These are phyloP conservation scores for Tricholoma saponaceum DNA, from an alignment of 768 basidiomycete species.

Conservation along the genomic window DNA sequence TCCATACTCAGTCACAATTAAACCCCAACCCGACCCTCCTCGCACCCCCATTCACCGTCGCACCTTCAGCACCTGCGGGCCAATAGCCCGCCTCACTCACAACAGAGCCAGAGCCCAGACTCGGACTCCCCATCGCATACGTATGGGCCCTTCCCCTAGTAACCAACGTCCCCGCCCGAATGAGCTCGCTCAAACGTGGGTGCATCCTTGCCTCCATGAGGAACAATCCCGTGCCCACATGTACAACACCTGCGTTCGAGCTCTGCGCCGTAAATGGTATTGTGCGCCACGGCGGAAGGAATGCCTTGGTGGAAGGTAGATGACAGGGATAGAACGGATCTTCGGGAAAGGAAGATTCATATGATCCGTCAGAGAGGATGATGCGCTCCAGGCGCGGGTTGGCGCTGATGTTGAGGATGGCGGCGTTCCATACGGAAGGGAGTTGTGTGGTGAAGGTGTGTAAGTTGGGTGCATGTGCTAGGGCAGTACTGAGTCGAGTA, in stretches of 20 bases:
- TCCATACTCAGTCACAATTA: background rate
- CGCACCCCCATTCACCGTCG: background rate
- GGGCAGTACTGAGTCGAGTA: slow-evolving; percentile 27
- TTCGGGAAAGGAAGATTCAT: background rate
- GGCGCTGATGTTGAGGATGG: slow-evolving; percentile 43
- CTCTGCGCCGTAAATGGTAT: background rate
- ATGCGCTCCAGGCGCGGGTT: slow-evolving; percentile 50
- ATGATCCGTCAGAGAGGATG: slow-evolving; percentile 24
- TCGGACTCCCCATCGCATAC: slow-evolving; percentile 8
- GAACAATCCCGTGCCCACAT: slow-evolving; percentile 52
- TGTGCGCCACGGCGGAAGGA: background rate
- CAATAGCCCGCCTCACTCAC: background rate
- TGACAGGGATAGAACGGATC: background rate
- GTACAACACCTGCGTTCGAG: slow-evolving; percentile 23
- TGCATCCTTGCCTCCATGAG: slow-evolving; percentile 54
- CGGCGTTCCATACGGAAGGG: slow-evolving; percentile 56
- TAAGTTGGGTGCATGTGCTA: slow-evolving; percentile 39
- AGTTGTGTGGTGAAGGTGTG: slow-evolving; percentile 49
- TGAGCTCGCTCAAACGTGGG: slow-evolving; percentile 45
- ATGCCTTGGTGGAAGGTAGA: background rate
- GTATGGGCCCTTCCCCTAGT: slow-evolving; percentile 21
- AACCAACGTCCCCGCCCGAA: slow-evolving; percentile 44
- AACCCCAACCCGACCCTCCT: slow-evolving; percentile 2
- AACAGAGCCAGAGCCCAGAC: background rate
- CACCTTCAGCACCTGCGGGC: background rate